Evolutionary conservation across 371 early-diverging fungal genomes (phyloP).

Genomic region (Capniomyces stellatus): DNA sequence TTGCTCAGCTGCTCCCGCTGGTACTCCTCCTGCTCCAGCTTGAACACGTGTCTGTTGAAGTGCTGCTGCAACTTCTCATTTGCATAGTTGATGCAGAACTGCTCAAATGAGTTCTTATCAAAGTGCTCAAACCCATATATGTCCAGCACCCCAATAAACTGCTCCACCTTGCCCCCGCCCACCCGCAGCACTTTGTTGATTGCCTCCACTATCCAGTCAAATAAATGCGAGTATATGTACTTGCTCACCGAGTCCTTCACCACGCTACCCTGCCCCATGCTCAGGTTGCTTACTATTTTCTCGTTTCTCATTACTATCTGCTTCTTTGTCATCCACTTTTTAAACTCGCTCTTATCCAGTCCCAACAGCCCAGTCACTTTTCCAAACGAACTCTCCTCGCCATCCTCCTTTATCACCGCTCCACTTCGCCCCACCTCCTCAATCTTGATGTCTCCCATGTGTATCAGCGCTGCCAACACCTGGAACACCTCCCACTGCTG

Average conservation of each 20-base stretch:
- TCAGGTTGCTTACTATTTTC: constrained; percentile 61
- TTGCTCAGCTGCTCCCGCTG: constrained; percentile 69
- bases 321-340: constrained; percentile 73
- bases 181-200: constrained; percentile 45
- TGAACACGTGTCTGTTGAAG: constrained; percentile 86
- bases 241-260: constrained; percentile 87
- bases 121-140: constrained; percentile 96
- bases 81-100: constrained; percentile 98
- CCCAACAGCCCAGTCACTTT: constrained; percentile 51
- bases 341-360: constrained; percentile 52
- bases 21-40: constrained; percentile 92
- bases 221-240: constrained; percentile 78
- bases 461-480: constrained; percentile 77
- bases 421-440: constrained; percentile 40
- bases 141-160: constrained; percentile 91
- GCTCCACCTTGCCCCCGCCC: constrained; percentile 24
- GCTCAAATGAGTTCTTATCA: constrained; percentile 96
- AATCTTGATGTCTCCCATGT: constrained; percentile 81
- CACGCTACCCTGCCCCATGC: constrained; percentile 47
- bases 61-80: constrained; percentile 96
- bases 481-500: constrained; percentile 78
- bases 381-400: not conserved
- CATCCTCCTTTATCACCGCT: constrained; percentile 40
- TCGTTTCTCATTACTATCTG: constrained; percentile 77
- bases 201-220: constrained; percentile 80